These are phyloP conservation scores for Ampelomyces quisqualis DNA, from an alignment of 2,329 filamentous ascomycete genomes.

Conservation along the genomic window DNA sequence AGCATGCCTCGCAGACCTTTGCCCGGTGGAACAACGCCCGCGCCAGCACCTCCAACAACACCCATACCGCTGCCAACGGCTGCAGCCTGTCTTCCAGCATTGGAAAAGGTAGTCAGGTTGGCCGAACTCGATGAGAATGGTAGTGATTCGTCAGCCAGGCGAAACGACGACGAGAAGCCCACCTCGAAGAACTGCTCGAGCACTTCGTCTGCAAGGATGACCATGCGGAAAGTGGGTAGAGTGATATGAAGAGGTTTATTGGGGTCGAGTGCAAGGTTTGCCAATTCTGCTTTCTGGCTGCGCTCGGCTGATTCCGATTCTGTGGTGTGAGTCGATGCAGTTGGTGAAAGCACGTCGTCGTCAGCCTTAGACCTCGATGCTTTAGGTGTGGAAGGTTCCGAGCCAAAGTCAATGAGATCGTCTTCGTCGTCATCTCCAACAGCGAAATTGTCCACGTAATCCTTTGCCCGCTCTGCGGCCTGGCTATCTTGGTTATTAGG, in stretches of 20 bases:
- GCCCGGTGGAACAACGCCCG: conserved; percentile 61
- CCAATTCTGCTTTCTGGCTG: conserved; percentile 64
- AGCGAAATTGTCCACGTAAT: conserved; percentile 61
- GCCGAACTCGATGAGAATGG: conserved; percentile 58
- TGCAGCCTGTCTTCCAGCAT: conserved; percentile 55
- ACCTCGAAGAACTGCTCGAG: conserved; percentile 97
- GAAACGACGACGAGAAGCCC: conserved; percentile 90
- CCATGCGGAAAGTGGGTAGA: conserved; percentile 96
- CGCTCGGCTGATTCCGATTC: conserved; percentile 34
- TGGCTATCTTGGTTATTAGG: conserved; percentile 55
- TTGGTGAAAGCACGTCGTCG: conserved; percentile 30
- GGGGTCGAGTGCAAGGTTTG: conserved; percentile 88
- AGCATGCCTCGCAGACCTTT: conserved; percentile 87
- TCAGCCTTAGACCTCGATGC: conserved; percentile 30
- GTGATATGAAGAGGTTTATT: conserved; percentile 94
- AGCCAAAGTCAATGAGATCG: conserved; percentile 60
- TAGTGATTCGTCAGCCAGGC: conserved; percentile 67
- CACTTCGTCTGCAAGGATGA: conserved; percentile 91
- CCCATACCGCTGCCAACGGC: conserved; percentile 44
- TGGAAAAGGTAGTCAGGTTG: conserved; percentile 83
- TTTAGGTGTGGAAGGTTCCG: conserved; percentile 40
- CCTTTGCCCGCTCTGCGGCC: conserved; percentile 29
- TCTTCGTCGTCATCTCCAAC: conserved; percentile 72
- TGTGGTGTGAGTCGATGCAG: conserved; percentile 23
- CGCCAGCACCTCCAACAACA: conserved; percentile 47